These are phyloP conservation scores for Sclerotinia spermophila DNA, from an alignment of 2,329 filamentous ascomycete species.

Conservation along the genomic window DNA sequence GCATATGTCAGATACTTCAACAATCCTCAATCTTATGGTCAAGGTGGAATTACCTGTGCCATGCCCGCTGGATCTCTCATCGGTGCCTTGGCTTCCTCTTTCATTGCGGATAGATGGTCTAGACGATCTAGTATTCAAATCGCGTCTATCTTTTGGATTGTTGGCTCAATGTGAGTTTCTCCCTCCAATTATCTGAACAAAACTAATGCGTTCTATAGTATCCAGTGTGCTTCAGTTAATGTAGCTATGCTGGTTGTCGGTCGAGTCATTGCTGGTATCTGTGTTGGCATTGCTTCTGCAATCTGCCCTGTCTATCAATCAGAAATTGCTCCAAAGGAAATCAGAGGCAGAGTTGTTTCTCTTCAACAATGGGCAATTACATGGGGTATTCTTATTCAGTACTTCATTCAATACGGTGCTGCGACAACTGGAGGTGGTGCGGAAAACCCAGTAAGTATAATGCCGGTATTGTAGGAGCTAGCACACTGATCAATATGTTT, in stretches of 20 bases:
- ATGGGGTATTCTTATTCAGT: constrained; percentile 65
- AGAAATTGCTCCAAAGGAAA: constrained; percentile 58
- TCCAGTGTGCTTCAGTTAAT: constrained; percentile 58
- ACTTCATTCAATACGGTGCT: constrained; percentile 63
- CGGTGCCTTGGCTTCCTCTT: constrained; percentile 54
- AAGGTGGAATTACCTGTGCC: constrained; percentile 68
- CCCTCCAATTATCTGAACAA: not conserved
- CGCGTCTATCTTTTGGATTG: constrained; percentile 48
- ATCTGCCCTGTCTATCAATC: constrained; percentile 67
- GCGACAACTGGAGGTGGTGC: constrained; percentile 52
- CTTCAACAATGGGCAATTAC: constrained; percentile 70
- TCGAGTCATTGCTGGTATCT: constrained; percentile 67
- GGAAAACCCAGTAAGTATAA: constrained; percentile 39
- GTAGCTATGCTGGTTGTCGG: constrained; percentile 69
- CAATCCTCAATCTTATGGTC: constrained; percentile 53
- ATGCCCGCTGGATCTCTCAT: constrained; percentile 72
- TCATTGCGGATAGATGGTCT: constrained; percentile 52
- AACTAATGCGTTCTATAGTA: constrained; percentile 41
- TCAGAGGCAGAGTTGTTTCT: constrained; percentile 57
- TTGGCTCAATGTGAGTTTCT: constrained; percentile 40
- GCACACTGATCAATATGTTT: not conserved
- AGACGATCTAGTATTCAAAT: constrained; percentile 46
- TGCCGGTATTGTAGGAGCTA: not conserved
- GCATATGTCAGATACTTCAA: constrained; percentile 71
- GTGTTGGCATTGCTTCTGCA: constrained; percentile 67